These are phyloP conservation scores for Candida nitratophila DNA, from an alignment of 805 yeast species.

Conservation along the genomic window DNA sequence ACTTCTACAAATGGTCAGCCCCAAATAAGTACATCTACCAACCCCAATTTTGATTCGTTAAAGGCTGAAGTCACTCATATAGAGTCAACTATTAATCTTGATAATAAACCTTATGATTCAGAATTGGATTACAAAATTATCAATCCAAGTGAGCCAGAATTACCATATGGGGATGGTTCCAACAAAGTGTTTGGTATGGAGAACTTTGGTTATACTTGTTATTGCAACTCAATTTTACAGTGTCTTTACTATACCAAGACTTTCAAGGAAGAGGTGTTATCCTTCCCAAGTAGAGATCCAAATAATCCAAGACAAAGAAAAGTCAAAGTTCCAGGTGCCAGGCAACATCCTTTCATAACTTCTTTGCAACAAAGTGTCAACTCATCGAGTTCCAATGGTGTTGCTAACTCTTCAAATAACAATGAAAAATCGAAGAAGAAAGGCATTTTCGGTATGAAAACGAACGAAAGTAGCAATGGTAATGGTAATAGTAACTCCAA, in stretches of 20 bases:
- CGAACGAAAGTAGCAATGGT: constrained; percentile 1
- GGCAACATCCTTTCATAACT: constrained; percentile 31
- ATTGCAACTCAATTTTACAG: constrained; percentile 88
- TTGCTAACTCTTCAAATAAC: neutral
- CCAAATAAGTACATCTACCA: neutral
- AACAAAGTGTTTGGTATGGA: constrained; percentile 74
- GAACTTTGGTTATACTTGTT: constrained; percentile 88
- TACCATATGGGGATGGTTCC: constrained; percentile 62
- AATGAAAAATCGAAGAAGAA: neutral
- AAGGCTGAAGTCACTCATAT: constrained; percentile 15
- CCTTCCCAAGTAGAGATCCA: constrained; percentile 35
- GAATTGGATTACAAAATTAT: constrained; percentile 15
- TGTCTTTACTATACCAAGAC: constrained; percentile 70
- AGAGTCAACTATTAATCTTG: constrained; percentile 6
- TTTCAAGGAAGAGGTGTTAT: constrained; percentile 53
- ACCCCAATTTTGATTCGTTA: constrained; percentile 1
- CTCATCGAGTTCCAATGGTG: constrained; percentile 14
- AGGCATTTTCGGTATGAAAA: constrained; percentile 1
- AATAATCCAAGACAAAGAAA: constrained; percentile 30
- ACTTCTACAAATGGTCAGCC: neutral
- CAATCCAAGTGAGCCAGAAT: constrained; percentile 11
- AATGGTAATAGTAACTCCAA: constrained; percentile 3
- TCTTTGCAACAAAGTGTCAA: constrained; percentile 12
- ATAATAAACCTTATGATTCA: constrained; percentile 16
- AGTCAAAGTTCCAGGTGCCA: constrained; percentile 31